Evolutionary conservation across 2,329 filamentous ascomycete genomes (phyloP), one percentile per base, ranked within the genome.

Genomic region (Aspergillus neotritici): DNA sequence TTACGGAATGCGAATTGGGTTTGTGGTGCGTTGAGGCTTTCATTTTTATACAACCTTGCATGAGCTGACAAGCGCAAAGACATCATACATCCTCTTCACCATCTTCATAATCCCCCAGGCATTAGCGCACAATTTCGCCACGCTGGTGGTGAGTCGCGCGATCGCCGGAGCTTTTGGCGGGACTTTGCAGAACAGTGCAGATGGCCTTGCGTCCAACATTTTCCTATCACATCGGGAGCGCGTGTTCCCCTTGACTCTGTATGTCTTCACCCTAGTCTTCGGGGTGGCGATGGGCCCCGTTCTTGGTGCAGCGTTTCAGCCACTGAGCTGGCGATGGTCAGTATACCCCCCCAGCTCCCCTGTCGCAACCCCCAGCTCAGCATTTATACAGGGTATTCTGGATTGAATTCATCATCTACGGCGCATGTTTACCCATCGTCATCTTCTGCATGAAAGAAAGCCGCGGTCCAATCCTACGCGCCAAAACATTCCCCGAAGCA

Each of bases 221-320:
- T 46, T 46, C 12, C 16, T 43, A 4, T 13, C 37, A 28, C 31
- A 46, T 14, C 34, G 31, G 30, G 44, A 46, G 9, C 35, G 44
- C 12, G 40, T 43, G 3, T 35, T 46, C 5, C 44, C 44, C 5
- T 12, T 69, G 29, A 67, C 64, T 4, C 52, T 73, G 6, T 74
- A 65, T 38, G 69, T 71, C 2, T 63, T 67, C 16, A 60, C 60
- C 0, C 60, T 69, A 7, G 54, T 74, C 5, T 63, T 62, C 2
- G 71, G 70, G 3, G 57, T 69, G 8, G 71, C 63, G 25, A 65
- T 71, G 25, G 71, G 71, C 0, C 71, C 71, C 1, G 67, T 74
- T 1, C 61, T 72, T 14, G 71, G 71, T 1, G 66, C 65, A 28
- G 55, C 63, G 0, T 62, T 68, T 44, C 53, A 52, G 50, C 10